Base-by-base conservation (phyloP, 2,329 filamentous ascomycete species). In the Scorias spongiosa region DNA sequence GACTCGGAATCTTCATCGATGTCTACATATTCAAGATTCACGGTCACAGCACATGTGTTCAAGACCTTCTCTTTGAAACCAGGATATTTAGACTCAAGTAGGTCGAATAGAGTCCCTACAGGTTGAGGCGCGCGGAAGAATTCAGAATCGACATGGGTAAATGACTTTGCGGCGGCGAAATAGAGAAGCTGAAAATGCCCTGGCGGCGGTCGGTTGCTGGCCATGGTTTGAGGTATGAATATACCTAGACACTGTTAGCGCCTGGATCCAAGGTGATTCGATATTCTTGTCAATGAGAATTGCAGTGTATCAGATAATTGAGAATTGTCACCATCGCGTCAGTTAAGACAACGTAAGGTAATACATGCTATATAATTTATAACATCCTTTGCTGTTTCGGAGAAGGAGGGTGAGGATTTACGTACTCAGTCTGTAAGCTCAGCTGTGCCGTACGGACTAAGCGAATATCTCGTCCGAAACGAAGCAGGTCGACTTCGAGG, bases 11-110 rank as follows among this genome's bases (percentile, higher is more conserved):
- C 68, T 5, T 69, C 66, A 10, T 72, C 68, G 10, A 85, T 54
- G 57, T 91, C 82, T 56, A 89, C 78, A 64, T 93, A 93, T 46
- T 84, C 74, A 43, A 89, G 65, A 52, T 93, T 91, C 57, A 93
- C 67, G 18, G 84, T 89, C 49, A 93, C 73, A 45, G 87, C 71
- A 57, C 80, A 85, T 46, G 78, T 84, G 47, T 71, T 70, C 41
- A 93, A 68, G 4, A 93, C 75, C 52, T 75, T 80, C 40, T 70
- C 65, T 50, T 66, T 72, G 42, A 93, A 83, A 34, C 83, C 84
- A 9, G 71, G 68, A 59, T 93, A 84, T 52, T 66, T 72, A 56
- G 72, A 64, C 56, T 93, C 84, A 7, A 93, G 70, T 48, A 66
- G 58, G n/a, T 66, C 63, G 54, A 85, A 86, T 17, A 93, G 70